phyloP scores from a whole-genome alignment of 192 early-diverging fungal species.

The Coemansia sp. region DNA sequence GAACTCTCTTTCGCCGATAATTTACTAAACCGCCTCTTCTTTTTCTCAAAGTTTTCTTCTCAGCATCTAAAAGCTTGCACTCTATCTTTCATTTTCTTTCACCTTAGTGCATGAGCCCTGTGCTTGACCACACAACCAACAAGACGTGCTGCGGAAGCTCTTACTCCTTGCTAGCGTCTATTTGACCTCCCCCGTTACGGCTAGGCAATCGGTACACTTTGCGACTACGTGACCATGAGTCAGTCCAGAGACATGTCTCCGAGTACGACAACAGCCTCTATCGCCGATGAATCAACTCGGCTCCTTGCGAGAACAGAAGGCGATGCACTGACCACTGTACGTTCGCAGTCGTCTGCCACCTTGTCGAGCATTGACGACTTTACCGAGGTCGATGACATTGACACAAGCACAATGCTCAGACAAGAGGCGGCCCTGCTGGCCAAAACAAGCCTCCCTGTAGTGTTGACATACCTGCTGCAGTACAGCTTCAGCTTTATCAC shows the following conservation, averaged over 20 bases:
- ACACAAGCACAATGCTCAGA: constrained; percentile 16
- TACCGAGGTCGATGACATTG: constrained; percentile 18
- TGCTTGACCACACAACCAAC: not conserved
- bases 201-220: not conserved
- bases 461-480: constrained; percentile 62
- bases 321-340: not conserved
- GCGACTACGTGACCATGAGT: not conserved
- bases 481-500: constrained; percentile 66
- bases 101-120: not conserved
- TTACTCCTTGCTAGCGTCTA: not conserved
- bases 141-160: not conserved
- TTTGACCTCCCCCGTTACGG: not conserved
- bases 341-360: not conserved
- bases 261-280: not conserved
- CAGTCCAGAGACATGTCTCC: not conserved
- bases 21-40: not conserved
- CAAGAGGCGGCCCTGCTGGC: constrained; percentile 30
- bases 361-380: constrained; percentile 5
- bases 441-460: constrained; percentile 28
- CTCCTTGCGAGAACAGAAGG: constrained; percentile 9
- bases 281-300: constrained; percentile 18
- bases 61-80: not conserved
- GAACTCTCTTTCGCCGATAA: not conserved
- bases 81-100: not conserved
- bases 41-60: not conserved